Evolutionary conservation across 2,329 filamentous ascomycete species (phyloP).

Genomic region (Daldinia eschscholtzii): DNA sequence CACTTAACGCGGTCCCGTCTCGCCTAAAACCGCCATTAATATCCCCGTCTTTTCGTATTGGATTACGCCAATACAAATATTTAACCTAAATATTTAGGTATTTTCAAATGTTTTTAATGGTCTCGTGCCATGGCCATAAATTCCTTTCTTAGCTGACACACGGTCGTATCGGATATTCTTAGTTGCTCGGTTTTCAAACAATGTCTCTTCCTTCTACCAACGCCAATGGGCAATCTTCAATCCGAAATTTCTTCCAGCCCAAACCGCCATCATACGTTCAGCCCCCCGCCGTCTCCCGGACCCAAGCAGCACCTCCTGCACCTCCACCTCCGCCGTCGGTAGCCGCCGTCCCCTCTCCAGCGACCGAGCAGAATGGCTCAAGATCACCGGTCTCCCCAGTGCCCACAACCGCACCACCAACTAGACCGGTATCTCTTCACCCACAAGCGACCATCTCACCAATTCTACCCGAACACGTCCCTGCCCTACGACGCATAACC

Average conservation of each 20-base stretch:
- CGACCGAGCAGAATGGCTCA: conserved; percentile 17
- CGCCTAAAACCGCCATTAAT: conserved; percentile 7
- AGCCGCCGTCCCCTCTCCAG: conserved; percentile 24
- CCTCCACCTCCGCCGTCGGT: conserved; percentile 34
- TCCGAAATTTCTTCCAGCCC: conserved; percentile 72
- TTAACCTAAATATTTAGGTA: not conserved
- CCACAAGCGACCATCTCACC: conserved; percentile 66
- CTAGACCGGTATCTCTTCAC: conserved; percentile 54
- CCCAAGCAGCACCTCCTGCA: conserved; percentile 38
- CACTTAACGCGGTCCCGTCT: conserved; percentile 37
- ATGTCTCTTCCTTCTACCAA: conserved; percentile 56
- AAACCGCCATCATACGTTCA: conserved; percentile 60
- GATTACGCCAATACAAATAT: not conserved
- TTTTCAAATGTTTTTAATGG: not conserved
- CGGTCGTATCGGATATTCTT: conserved; percentile 1
- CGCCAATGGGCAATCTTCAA: conserved; percentile 63
- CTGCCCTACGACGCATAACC: conserved; percentile 73
- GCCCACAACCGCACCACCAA: conserved; percentile 32
- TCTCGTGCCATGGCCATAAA: conserved; percentile 10
- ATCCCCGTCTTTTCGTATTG: conserved; percentile 8
- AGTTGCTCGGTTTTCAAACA: conserved; percentile 1
- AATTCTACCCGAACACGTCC: conserved; percentile 64
- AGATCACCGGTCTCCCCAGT: conserved; percentile 41
- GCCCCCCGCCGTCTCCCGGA: conserved; percentile 53
- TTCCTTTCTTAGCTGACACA: conserved; percentile 27